Evolutionary conservation across 2,329 filamentous ascomycete species (phyloP), one percentile per base, ranked within the genome.

Genomic region (Rutstroemia sydowiana): DNA sequence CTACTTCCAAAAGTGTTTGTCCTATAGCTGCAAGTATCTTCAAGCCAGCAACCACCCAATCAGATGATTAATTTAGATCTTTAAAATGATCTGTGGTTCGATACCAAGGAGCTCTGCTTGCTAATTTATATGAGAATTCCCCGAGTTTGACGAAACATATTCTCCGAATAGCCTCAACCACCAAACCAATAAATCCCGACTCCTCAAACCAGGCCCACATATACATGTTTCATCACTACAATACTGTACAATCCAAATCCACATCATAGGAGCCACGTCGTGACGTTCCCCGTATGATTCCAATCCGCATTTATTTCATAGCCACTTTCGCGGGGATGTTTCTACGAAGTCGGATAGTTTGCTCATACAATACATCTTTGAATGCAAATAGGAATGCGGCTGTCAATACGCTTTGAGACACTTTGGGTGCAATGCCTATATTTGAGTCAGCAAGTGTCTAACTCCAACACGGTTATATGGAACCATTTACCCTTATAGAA

Each of bases 381-480:
- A 98, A 96, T 2, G 91, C 93, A 68, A 98, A 98, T 53, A 98
- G 75, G 71, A 97, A 90, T 2, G 93, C 93, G 5, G 93, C 93
- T 4, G 93, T 98, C 56, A 98, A 79, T 42, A 97, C 93, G 66
- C 91, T 96, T 73, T 98, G 93, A 18, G 90, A 91, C 60, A 98
- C 85, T 78, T 98, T 98, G 61, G 93, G 90, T 20, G 85, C 90
- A 65, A 98, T 95, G 49, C 92, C 91, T 95, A 59, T 16, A 44
- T 42, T 20, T 13, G 41, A 21, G 51, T 65, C 53, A 66, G 55
- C 41, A 54, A 23, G 26, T 21, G 16, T 42, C 13, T 40, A 28
- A 18, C 10, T 18, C 32, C 8, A 8, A 40, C 26, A 34, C 31
- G 16, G 23, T 34, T 2, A 20, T 31, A 39, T 16, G 11, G 9